Evolutionary conservation across 1,139 yeast species (phyloP), one percentile per base, ranked within the genome.

Genomic region (Kurtzmaniella quercitrusa): DNA sequence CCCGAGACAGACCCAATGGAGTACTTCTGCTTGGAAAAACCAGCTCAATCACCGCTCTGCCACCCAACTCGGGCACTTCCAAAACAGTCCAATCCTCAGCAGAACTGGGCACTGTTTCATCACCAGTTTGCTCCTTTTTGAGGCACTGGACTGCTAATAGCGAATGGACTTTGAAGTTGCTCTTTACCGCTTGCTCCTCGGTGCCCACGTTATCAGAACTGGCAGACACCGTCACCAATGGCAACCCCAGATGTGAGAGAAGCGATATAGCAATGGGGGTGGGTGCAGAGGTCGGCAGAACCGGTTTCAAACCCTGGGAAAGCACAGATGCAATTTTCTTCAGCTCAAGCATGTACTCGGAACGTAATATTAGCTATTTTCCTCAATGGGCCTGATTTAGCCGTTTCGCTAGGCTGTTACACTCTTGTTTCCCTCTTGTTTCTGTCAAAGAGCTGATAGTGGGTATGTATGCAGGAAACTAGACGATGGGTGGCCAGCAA

Each of bases 121-220:
- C 52, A 11, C 40, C 39, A 36, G 37, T 43, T 14, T 31, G 36
- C 17, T 43, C 40, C 15, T 33, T 18, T 41, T 37, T 18, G 39
- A 17, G 21, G 18, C 57, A 58, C 12, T 57, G 55, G 57, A 68
- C 61, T 1, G 75, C 77, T 43, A 75, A 54, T 31, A 77, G 58
- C n/a, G 78, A 66, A 49, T 72, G 64, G 11, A 77, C 73, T 47
- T 70, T 70, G 29, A 77, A 58, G 44, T 65, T 67, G 45, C 76
- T 79, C 5, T 70, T 65, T 12, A 64, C 53, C 19, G 63, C 51
- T 14, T 12, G 16, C 16, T 14, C 14, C 49, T 31, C 14, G 37
- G 18, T 14, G 18, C 42, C n/a, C 25, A 15, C 5, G 5, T n/a
- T 48, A 10, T 47, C 44, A 49, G 50, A 29, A 49, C 59, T 44